A percentile compares a stretch with the other conserved stretches of the same genome.
These are phyloP conservation scores for Xylaria arbuscula DNA, from an alignment of 2,329 filamentous ascomycete genomes.

Conservation along the genomic window DNA sequence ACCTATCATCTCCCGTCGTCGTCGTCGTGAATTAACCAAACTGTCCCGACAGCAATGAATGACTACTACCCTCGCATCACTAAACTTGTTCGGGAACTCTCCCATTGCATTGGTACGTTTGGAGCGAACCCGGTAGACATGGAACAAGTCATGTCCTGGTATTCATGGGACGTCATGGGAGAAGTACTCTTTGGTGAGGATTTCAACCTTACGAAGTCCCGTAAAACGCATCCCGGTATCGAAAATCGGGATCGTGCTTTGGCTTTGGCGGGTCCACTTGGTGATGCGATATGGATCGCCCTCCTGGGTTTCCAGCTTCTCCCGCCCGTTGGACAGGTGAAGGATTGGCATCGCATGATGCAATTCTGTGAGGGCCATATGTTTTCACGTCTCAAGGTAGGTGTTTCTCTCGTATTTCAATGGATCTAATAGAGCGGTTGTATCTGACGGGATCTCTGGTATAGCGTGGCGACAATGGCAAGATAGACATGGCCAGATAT, in stretches of 20 bases:
- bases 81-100: conserved; percentile 30
- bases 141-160: conserved; percentile 40
- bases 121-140: conserved; percentile 28
- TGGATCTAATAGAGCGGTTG: not conserved
- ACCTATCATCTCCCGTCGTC: not conserved
- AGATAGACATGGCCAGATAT: conserved; percentile 36
- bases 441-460: conserved; percentile 6
- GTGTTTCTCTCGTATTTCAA: conserved; percentile 1
- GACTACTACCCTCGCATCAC: conserved; percentile 38
- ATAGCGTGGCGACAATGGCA: conserved; percentile 36
- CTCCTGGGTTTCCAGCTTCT: conserved; percentile 37
- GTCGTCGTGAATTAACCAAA: conserved; percentile 2
- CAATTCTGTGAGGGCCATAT: conserved; percentile 40
- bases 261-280: conserved; percentile 36
- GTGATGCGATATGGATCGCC: conserved; percentile 39
- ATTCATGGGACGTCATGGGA: conserved; percentile 40
- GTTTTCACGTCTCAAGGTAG: conserved; percentile 30
- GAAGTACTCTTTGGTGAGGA: conserved; percentile 39
- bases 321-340: conserved; percentile 31
- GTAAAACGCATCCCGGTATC: conserved; percentile 32
- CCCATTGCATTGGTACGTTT: conserved; percentile 29
- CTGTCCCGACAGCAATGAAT: conserved; percentile 32
- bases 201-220: conserved; percentile 34
- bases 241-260: conserved; percentile 37
- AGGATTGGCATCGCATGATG: conserved; percentile 39